A percentile compares a stretch with the other conserved stretches of the same genome.
Evolutionary conservation across 1,284 basidiomycete species (phyloP).

Genomic region (Agaricales sp.): DNA sequence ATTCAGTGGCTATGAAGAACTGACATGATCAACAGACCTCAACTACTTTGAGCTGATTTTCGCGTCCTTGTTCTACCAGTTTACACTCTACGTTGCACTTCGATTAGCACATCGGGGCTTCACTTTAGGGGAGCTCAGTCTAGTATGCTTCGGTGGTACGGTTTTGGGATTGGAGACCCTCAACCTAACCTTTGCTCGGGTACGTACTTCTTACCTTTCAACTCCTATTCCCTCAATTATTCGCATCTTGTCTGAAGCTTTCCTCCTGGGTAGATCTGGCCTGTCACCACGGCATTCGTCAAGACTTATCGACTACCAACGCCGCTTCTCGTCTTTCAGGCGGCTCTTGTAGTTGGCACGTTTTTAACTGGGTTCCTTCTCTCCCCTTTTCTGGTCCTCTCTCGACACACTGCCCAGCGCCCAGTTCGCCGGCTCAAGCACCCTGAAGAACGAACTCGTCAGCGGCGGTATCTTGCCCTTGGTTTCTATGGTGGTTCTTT

Average conservation of each 20-base stretch:
- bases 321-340: constrained; percentile 86
- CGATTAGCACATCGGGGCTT: constrained; percentile 88
- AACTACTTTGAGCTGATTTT: constrained; percentile 70
- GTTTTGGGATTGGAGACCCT: constrained; percentile 80
- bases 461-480: constrained; percentile 77
- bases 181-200: constrained; percentile 72
- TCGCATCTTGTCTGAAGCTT: constrained; percentile 5
- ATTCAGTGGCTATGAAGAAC: constrained; percentile 4
- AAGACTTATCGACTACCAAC: constrained; percentile 92
- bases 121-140: constrained; percentile 87
- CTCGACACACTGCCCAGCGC: constrained; percentile 85
- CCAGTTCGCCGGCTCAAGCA: constrained; percentile 85
- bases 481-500: constrained; percentile 79
- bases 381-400: constrained; percentile 90
- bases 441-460: constrained; percentile 80
- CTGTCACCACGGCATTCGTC: constrained; percentile 75
- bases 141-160: constrained; percentile 84
- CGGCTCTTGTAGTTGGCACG: constrained; percentile 89
- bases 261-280: constrained; percentile 53
- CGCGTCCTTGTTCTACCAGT: constrained; percentile 81
- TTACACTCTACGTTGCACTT: constrained; percentile 82
- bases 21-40: constrained; percentile 43
- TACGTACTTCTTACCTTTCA: constrained; percentile 26
- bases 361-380: constrained; percentile 88
- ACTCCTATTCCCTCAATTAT: constrained; percentile 1